Evolutionary conservation across 306 rosid species (phyloP), one percentile per base, ranked within the genome.

Genomic region (Ormosia emarginata): DNA sequence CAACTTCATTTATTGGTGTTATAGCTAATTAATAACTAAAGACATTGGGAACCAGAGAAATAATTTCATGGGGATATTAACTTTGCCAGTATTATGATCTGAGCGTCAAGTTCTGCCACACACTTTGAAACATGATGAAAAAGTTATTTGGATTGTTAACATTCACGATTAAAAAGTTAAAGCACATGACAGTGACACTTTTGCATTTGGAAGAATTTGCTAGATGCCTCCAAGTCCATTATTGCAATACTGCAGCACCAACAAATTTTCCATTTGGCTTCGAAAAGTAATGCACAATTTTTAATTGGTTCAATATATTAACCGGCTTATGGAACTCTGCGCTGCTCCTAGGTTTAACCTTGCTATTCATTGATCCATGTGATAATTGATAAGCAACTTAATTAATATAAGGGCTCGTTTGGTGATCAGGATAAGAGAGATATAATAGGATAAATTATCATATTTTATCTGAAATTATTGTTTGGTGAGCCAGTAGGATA

Each of bases 281-380:
- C 58, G 69, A 59, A 74, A 74, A 24, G 67, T 15, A 32, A 44
- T 59, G 17, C 33, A 14, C 11, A 59, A 14, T 59, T 58, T 67
- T 68, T 15, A 8, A 67, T 79, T 67, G 59, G 68, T 39, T 78
- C 36, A 79, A 66, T 14, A 46, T 53, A 70, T 71, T 47, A 61
- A 44, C n/a, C 6, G 2, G 30, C 17, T 8, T 50, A n/a, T 79
- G 8, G 75, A 73, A 73, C 40, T 39, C 57, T 18, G 44, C 12
- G 5, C 24, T 36, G 15, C 39, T 59, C 24, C 24, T 24, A 24
- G 24, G 24, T 24, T 24, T 8, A 59, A 59, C 66, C 39, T 30
- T 24, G 24, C 24, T 24, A 24, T 0, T 24, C 24, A 24, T 24
- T 24, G 24, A 24, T 24, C 7, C 44, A 63, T 14, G 68, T 63